These are phyloP conservation scores for Cordyceps pruinosa DNA, from an alignment of 2,329 filamentous ascomycete species.

Conservation along the genomic window DNA sequence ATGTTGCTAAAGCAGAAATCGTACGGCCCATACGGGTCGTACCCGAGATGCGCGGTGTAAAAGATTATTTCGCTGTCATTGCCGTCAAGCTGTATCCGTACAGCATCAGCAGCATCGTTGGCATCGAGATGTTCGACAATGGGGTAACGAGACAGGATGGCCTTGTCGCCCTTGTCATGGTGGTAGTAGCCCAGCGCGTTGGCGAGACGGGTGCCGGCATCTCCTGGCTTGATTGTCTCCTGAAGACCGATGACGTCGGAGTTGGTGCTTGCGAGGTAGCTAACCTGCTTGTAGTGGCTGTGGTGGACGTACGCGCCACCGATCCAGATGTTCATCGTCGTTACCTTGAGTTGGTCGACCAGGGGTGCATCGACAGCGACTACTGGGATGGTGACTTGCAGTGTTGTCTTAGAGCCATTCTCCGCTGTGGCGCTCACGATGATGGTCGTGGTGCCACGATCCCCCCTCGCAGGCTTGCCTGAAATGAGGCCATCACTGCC, in stretches of 20 bases:
- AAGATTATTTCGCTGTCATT: slow-evolving; percentile 26
- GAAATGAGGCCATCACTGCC: slow-evolving; percentile 26
- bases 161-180: slow-evolving; percentile 28
- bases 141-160: slow-evolving; percentile 33
- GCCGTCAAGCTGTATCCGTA: slow-evolving; percentile 30
- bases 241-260: slow-evolving; percentile 33
- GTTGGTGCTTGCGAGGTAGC: slow-evolving; percentile 25
- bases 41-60: slow-evolving; percentile 31
- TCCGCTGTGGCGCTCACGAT: slow-evolving; percentile 23
- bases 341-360: slow-evolving; percentile 28
- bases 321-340: slow-evolving; percentile 35
- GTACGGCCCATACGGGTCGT: slow-evolving; percentile 36
- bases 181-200: slow-evolving; percentile 33
- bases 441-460: slow-evolving; percentile 17
- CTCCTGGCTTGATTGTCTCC: slow-evolving; percentile 23
- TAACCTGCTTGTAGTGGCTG: slow-evolving; percentile 33
- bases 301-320: slow-evolving; percentile 29
- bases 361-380: slow-evolving; percentile 20
- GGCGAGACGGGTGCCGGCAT: slow-evolving; percentile 27
- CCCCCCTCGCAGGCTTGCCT: slow-evolving; percentile 25
- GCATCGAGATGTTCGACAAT: slow-evolving; percentile 25
- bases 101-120: slow-evolving; percentile 24
- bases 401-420: slow-evolving; percentile 19
- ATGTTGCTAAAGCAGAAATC: slow-evolving; percentile 34
- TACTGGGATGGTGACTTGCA: slow-evolving; percentile 29